Conservation (phyloP, 345 rosid genomes). For the Alliaria petiolata region DNA sequence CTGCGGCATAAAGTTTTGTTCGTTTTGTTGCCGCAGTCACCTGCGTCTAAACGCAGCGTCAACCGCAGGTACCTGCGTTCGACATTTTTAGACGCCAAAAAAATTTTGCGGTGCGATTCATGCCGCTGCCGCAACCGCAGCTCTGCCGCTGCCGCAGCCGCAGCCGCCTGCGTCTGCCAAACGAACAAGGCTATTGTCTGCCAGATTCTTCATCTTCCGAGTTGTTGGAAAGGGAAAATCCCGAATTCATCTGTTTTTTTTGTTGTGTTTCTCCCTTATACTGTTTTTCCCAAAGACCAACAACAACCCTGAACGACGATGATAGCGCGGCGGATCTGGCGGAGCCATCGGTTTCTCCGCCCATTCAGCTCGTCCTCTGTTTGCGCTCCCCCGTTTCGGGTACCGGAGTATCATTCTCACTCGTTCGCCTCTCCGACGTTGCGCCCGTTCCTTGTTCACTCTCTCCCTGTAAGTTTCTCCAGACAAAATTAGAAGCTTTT, state of each 20-base stretch:
- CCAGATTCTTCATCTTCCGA: background rate
- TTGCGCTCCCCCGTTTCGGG: conserved; percentile 2
- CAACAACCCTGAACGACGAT: conserved; percentile 9
- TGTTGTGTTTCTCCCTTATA: background rate
- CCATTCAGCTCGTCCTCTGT: conserved; percentile 18
- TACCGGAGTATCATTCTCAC: conserved; percentile 11
- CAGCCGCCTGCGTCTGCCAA: no score
- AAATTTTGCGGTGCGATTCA: no score
- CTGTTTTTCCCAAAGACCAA: background rate
- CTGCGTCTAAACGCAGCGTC: no score
- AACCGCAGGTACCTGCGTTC: no score
- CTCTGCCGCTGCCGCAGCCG: no score
- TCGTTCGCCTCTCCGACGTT: conserved; percentile 9
- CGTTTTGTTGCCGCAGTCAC: no score
- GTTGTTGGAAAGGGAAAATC: background rate
- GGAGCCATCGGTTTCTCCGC: conserved; percentile 28
- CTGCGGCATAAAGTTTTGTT: no score
- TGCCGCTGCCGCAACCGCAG: no score
- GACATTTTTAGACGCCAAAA: no score
- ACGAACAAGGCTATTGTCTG: no score
- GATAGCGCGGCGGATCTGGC: conserved; percentile 37
- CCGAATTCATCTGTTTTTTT: background rate
- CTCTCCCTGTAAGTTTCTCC: conserved; percentile 17
- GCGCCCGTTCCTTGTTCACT: background rate
- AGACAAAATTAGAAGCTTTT: background rate